A percentile compares a stretch with the other conserved stretches of the same genome.
These are phyloP conservation scores for Elsinoe ampelina DNA, from an alignment of 2,329 filamentous ascomycete genomes.

Conservation along the genomic window DNA sequence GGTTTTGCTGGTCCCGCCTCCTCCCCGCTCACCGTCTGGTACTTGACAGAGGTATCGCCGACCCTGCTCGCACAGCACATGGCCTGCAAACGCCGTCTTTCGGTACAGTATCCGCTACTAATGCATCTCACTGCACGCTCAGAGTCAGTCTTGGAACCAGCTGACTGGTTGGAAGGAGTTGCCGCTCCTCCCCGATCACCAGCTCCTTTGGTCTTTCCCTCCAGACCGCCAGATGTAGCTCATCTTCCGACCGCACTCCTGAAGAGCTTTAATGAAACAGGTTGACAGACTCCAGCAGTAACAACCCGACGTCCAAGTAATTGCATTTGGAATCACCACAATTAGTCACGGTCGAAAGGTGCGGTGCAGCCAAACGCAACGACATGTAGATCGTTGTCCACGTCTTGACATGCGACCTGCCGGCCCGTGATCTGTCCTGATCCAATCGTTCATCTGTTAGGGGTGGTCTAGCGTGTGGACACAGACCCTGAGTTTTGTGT, in stretches of 20 bases:
- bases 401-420: neutral
- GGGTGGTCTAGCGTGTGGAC: neutral
- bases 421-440: neutral
- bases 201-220: neutral
- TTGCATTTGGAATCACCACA: slow-evolving; percentile 5
- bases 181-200: slow-evolving; percentile 1
- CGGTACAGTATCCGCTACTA: neutral
- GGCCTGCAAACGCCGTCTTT: neutral
- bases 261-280: neutral
- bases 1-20: neutral
- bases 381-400: neutral
- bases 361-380: neutral
- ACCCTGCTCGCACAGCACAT: neutral
- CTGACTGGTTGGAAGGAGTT: slow-evolving; percentile 1
- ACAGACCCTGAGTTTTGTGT: slow-evolving; percentile 8
- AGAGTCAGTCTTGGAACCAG: neutral
- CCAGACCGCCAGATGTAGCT: neutral
- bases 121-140: neutral
- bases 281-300: neutral
- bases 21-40: slow-evolving; percentile 7
- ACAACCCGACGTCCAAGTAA: neutral
- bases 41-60: neutral
- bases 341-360: neutral
- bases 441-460: neutral
- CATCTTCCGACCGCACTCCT: neutral